Conservation (phyloP, 257 asterid species). For the Perilla frutescens region DNA sequence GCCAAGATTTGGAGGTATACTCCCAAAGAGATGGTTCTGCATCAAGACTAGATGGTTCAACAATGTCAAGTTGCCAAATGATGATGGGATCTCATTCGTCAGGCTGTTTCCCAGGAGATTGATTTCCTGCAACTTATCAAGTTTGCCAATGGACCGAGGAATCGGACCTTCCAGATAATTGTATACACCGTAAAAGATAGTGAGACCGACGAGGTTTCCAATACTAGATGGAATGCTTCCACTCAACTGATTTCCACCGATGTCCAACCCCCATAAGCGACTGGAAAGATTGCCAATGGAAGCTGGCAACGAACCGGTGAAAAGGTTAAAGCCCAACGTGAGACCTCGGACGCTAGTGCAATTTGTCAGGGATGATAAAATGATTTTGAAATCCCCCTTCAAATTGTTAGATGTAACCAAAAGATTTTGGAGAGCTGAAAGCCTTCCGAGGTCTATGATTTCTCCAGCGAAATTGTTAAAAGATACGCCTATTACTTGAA, state of each 20-base stretch:
- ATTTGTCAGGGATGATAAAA: constrained; percentile 41
- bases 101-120: not conserved
- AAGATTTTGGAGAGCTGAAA: not conserved
- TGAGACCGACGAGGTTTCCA: not conserved
- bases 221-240: not conserved
- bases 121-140: not conserved
- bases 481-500: accelerated
- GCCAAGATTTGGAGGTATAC: constrained; percentile 32
- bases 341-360: constrained; percentile 36
- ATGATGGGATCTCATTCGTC: constrained; percentile 15
- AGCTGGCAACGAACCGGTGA: too few species aligned
- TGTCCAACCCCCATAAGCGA: too few species aligned
- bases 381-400: constrained; percentile 34
- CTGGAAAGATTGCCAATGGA: too few species aligned
- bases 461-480: not conserved
- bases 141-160: not conserved
- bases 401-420: not conserved
- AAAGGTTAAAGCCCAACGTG: not conserved
- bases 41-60: not conserved
- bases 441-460: not conserved
- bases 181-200: accelerated
- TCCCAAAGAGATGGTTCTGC: constrained; percentile 24
- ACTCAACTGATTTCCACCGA: too few species aligned
- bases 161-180: not conserved
- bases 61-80: constrained; percentile 31